phyloP scores from a whole-genome alignment of 2,329 filamentous ascomycete species.

The Didymella segeticola region DNA sequence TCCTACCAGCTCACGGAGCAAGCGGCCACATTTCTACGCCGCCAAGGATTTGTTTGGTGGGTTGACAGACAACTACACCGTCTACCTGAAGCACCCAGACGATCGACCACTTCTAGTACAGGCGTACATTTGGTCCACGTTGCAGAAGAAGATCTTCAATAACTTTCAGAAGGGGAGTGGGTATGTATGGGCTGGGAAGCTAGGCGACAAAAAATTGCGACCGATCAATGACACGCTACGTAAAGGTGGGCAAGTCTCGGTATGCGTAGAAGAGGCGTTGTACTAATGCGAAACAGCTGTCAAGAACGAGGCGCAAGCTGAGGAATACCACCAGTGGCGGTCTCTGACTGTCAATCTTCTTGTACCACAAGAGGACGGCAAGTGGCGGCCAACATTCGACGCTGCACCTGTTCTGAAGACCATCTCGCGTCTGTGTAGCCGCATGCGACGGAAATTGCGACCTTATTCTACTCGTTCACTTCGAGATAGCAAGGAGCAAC shows the following conservation, averaged over 20 bases:
- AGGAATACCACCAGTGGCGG: conserved; percentile 48
- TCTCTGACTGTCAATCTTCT: conserved; percentile 46
- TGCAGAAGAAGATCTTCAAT: conserved; percentile 49
- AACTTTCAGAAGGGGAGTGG: conserved; percentile 45
- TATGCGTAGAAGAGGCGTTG: background rate
- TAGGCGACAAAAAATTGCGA: conserved; percentile 47
- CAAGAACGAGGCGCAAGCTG: conserved; percentile 45
- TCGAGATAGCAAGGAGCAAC: conserved; percentile 39
- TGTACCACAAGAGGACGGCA: conserved; percentile 47
- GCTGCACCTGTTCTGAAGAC: conserved; percentile 43
- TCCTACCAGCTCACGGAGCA: conserved; percentile 32
- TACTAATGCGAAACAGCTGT: conserved; percentile 38
- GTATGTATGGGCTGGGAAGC: conserved; percentile 47
- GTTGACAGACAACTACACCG: conserved; percentile 43
- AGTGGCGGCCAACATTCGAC: conserved; percentile 46
- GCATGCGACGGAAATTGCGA: conserved; percentile 39
- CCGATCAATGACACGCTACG: conserved; percentile 46
- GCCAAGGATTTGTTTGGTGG: conserved; percentile 43
- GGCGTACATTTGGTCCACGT: conserved; percentile 44
- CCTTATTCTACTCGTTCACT: conserved; percentile 43
- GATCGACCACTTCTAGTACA: conserved; percentile 47
- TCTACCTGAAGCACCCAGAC: conserved; percentile 41
- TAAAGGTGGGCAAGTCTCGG: conserved; percentile 33
- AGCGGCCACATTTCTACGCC: conserved; percentile 41
- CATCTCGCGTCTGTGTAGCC: conserved; percentile 41